Evolutionary conservation across 225 moss, liverwort and hornwort species (phyloP).

Genomic region (Rhytidiadelphus loreus): DNA sequence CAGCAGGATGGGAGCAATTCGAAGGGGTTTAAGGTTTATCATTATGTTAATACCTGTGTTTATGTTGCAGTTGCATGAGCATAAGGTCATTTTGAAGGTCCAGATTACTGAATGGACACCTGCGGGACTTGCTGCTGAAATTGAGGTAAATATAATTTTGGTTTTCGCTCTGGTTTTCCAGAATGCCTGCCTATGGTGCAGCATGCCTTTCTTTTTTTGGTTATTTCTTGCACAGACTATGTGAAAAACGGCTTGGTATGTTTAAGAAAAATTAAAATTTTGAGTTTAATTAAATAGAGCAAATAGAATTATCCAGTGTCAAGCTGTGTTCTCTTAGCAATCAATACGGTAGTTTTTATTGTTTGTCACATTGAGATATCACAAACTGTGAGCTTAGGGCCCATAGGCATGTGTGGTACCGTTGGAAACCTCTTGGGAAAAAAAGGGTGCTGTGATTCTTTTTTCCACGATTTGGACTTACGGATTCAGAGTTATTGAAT

Average conservation of each 20-base stretch:
- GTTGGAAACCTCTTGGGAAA: background rate
- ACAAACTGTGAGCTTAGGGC: background rate
- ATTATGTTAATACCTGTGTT: background rate
- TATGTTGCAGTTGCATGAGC: constrained; percentile 41
- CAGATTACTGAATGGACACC: constrained; percentile 50
- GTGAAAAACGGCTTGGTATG: background rate
- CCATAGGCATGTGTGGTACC: background rate
- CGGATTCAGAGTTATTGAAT: background rate
- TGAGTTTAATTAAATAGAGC: background rate
- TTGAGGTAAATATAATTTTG: constrained; percentile 40
- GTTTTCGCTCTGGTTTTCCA: background rate
- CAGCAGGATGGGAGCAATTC: background rate
- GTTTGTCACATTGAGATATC: background rate
- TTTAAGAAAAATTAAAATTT: background rate
- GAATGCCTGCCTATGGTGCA: background rate
- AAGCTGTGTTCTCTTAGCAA: background rate
- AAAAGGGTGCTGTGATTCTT: background rate
- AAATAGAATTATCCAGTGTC: background rate
- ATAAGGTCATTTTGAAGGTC: constrained; percentile 41
- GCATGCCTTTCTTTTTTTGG: background rate
- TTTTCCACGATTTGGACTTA: background rate
- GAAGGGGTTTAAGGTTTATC: background rate
- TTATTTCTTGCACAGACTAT: background rate
- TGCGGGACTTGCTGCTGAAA: constrained; percentile 48
- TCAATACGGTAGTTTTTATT: background rate